A percentile compares a stretch with the other conserved stretches of the same genome.
These are phyloP conservation scores for Penicillium sp. DNA, from an alignment of 2,329 filamentous ascomycete genomes.

Conservation along the genomic window DNA sequence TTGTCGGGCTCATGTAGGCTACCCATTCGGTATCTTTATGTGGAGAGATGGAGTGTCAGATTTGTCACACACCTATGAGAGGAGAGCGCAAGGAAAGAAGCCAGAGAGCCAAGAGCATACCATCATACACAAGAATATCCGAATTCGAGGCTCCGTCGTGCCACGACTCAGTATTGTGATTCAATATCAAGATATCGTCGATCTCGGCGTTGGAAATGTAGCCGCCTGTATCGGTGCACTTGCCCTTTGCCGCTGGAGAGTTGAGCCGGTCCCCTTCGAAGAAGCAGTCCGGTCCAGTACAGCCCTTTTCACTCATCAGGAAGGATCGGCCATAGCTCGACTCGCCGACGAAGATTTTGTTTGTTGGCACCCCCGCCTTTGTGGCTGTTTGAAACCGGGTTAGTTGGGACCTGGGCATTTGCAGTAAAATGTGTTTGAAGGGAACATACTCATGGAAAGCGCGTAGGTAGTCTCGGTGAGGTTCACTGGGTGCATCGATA, in stretches of 20 bases:
- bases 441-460: constrained; percentile 33
- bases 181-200: not conserved
- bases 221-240: constrained; percentile 44
- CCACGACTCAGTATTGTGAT: no score
- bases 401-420: no score
- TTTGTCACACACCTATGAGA: no score
- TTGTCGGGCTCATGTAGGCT: no score
- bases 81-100: no score
- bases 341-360: constrained; percentile 41
- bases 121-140: no score
- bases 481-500: constrained; percentile 35
- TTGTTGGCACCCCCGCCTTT: constrained; percentile 42
- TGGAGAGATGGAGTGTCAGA: no score
- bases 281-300: constrained; percentile 36
- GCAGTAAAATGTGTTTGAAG: constrained; percentile 20
- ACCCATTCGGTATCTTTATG: no score
- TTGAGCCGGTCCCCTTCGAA: constrained; percentile 29
- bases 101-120: no score
- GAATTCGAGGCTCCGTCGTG: not conserved
- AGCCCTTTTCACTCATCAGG: constrained; percentile 37
- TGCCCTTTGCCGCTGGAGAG: constrained; percentile 37
- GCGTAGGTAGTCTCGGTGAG: constrained; percentile 42
- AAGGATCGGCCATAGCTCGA: constrained; percentile 44
- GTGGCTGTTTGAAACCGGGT: no score
- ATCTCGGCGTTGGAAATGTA: constrained; percentile 50